Evolutionary conservation across 306 rosid species (phyloP).

Genomic region (Psophocarpus tetragonolobus): DNA sequence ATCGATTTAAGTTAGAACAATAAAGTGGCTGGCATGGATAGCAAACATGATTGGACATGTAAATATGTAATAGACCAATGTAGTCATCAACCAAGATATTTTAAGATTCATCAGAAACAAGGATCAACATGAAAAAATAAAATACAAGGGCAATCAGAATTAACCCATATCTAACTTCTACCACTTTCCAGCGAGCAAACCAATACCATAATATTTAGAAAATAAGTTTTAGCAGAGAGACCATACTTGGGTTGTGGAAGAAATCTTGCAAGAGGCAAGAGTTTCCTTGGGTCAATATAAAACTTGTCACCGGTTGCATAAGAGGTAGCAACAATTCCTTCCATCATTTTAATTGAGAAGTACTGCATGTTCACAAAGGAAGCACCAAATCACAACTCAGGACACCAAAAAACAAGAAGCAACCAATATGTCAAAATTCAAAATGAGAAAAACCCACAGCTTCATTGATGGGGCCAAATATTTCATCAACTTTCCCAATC

Average conservation of each 20-base stretch:
- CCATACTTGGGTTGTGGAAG: conserved; percentile 95
- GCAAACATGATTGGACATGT: not conserved
- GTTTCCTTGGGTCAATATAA: conserved; percentile 88
- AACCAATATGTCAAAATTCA: not conserved
- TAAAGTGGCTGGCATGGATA: not conserved
- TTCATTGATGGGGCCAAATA: conserved; percentile 72
- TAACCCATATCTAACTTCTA: not conserved
- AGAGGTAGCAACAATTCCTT: conserved; percentile 91
- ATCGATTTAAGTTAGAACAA: not conserved
- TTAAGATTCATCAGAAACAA: not conserved
- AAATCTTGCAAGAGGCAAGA: conserved; percentile 92
- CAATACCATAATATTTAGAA: not conserved
- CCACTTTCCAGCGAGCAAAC: not conserved
- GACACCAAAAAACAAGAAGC: not conserved
- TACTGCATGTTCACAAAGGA: conserved; percentile 48
- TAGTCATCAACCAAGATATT: not conserved
- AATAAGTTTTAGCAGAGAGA: not conserved
- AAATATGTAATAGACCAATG: not conserved
- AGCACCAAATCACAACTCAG: conserved; percentile 5
- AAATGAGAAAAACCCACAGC: conserved; percentile 43
- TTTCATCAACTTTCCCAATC: conserved; percentile 98
- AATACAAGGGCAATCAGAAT: not conserved
- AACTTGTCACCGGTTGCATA: conserved; percentile 84
- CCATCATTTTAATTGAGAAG: conserved; percentile 87
- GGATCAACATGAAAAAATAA: not conserved